Evolutionary conservation across 352 stramenopile genomes (phyloP).

Genomic region (Globisporangium emineosum): DNA sequence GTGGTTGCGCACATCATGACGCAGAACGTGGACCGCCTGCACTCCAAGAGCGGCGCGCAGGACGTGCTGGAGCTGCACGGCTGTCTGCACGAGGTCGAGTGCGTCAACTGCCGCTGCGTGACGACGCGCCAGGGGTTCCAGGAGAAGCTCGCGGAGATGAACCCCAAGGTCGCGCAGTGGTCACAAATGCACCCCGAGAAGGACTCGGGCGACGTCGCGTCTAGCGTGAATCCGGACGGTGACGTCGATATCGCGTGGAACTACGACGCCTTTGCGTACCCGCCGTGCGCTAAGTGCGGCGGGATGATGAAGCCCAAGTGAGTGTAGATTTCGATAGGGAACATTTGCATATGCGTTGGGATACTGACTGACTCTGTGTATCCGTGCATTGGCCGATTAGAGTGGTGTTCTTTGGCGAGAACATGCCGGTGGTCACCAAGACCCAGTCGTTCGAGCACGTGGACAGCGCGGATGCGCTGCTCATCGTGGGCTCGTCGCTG

Average conservation of each 20-base stretch:
- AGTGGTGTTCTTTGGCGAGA: constrained; percentile 98
- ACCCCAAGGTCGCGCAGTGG: constrained; percentile 65
- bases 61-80: constrained; percentile 95
- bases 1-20: constrained; percentile 85
- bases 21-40: constrained; percentile 97
- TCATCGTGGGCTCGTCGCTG: constrained; percentile 93
- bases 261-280: constrained; percentile 82
- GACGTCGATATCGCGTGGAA: constrained; percentile 90
- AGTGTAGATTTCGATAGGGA: constrained; percentile 8
- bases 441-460: constrained; percentile 63
- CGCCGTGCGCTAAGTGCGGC: constrained; percentile 63
- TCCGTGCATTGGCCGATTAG: constrained; percentile 15
- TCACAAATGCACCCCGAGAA: constrained; percentile 27
- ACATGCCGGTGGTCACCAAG: constrained; percentile 84
- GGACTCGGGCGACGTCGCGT: constrained; percentile 54
- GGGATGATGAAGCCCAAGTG: constrained; percentile 82
- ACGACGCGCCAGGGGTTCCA: constrained; percentile 86
- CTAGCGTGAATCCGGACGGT: constrained; percentile 91
- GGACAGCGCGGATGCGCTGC: constrained; percentile 80
- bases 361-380: not conserved
- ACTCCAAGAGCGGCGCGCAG: constrained; percentile 86
- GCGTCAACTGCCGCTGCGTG: constrained; percentile 64
- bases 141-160: constrained; percentile 69
- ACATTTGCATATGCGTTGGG: not conserved
- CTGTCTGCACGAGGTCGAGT: constrained; percentile 86